These are phyloP conservation scores for Tetradesmus obliquus DNA, from an alignment of 139 green algal genomes.

Conservation along the genomic window DNA sequence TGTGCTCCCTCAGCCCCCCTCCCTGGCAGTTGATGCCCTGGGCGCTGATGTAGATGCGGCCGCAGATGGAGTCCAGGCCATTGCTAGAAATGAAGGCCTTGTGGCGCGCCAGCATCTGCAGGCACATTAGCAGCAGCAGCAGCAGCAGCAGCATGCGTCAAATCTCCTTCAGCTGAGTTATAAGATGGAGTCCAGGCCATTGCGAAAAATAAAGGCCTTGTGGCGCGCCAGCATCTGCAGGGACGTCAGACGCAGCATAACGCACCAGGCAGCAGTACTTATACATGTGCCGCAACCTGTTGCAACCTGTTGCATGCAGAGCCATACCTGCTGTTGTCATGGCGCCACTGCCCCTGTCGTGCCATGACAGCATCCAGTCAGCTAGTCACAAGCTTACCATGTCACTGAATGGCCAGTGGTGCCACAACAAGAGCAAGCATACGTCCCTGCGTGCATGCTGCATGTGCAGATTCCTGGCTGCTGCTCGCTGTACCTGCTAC, in stretches of 20 bases:
- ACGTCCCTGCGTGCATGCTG: too few species aligned
- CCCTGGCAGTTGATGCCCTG: conserved; percentile 98
- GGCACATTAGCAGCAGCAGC: not conserved
- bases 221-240: conserved; percentile 61
- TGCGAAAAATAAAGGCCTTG: conserved; percentile 47
- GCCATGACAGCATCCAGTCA: too few species aligned
- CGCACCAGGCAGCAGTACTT: not conserved
- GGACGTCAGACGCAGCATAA: not conserved
- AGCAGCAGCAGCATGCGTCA: not conserved
- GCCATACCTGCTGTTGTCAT: not conserved
- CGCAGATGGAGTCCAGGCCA: conserved; percentile 56
- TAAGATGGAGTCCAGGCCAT: conserved; percentile 43
- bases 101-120: conserved; percentile 63
- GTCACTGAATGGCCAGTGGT: too few species aligned
- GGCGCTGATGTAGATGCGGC: conserved; percentile 95
- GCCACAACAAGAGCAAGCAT: too few species aligned
- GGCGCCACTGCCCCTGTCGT: too few species aligned
- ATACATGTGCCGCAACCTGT: not conserved
- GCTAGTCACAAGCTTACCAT: too few species aligned
- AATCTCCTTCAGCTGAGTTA: not conserved
- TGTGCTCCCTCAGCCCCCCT: conserved; percentile 72
- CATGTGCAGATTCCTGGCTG: too few species aligned
- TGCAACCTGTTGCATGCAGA: not conserved
- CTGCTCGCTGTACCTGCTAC: not conserved
- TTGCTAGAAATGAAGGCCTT: conserved; percentile 46